phyloP scores from a whole-genome alignment of 2,329 filamentous ascomycete species.

The Bipolaris oryzae region DNA sequence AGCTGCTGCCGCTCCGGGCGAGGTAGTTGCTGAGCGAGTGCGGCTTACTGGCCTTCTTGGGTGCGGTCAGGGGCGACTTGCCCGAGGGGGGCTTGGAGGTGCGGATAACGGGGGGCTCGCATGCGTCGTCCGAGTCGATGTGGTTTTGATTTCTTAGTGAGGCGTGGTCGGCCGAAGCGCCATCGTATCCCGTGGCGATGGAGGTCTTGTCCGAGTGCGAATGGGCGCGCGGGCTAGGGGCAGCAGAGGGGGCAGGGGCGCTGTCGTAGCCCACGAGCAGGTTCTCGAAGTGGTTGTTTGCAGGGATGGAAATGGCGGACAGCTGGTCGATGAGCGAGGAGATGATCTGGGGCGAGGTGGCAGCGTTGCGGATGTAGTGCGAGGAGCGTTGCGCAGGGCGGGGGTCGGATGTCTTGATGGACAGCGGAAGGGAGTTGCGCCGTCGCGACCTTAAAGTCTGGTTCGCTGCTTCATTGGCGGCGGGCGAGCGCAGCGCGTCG shows the following conservation, averaged over 20 bases:
- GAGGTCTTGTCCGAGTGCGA: conserved; percentile 35
- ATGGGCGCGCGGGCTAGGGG: conserved; percentile 30
- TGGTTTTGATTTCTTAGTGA: conserved; percentile 57
- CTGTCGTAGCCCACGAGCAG: conserved; percentile 40
- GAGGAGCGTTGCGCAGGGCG: conserved; percentile 37
- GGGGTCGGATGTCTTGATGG: conserved; percentile 23
- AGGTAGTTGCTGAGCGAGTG: conserved; percentile 65
- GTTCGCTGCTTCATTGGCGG: conserved; percentile 14
- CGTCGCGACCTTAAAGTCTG: conserved; percentile 36
- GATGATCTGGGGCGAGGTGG: conserved; percentile 70
- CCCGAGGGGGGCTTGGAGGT: conserved; percentile 83
- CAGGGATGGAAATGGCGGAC: conserved; percentile 65
- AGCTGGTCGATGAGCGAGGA: conserved; percentile 67
- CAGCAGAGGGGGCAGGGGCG: conserved; percentile 37
- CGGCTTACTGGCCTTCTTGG: conserved; percentile 50
- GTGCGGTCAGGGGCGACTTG: conserved; percentile 72
- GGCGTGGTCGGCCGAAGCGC: conserved; percentile 76
- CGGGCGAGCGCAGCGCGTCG: conserved; percentile 6
- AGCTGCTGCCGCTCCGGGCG: conserved; percentile 48
- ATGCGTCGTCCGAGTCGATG: conserved; percentile 62
- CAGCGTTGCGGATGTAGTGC: conserved; percentile 46
- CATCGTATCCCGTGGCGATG: conserved; percentile 29
- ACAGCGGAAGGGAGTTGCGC: conserved; percentile 36
- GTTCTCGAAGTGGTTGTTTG: conserved; percentile 72
- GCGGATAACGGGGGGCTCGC: conserved; percentile 73